Conservation (phyloP, 2,329 filamentous ascomycete species). For the Sclerotinia subarctica region DNA sequence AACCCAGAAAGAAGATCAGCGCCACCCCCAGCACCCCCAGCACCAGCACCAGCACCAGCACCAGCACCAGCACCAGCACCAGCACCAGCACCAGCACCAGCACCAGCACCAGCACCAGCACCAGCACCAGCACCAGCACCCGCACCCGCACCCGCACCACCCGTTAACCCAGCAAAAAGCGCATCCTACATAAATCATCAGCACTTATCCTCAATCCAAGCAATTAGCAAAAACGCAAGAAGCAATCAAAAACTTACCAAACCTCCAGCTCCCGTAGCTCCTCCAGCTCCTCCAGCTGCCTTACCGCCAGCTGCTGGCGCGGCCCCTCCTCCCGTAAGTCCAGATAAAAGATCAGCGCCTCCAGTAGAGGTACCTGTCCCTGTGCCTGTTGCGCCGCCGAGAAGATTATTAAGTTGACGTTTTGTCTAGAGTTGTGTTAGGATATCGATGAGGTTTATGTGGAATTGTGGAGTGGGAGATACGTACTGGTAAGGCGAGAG, state of each 20-base stretch:
- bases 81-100: neutral
- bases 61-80: neutral
- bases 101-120: neutral
- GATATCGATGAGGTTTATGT: too few species aligned
- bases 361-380: neutral
- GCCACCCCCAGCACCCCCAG: neutral
- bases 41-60: neutral
- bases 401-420: neutral
- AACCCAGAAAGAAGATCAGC: neutral
- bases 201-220: neutral
- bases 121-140: neutral
- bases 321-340: neutral
- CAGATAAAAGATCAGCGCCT: neutral
- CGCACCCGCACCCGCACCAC: neutral
- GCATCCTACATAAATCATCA: neutral
- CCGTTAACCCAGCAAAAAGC: neutral
- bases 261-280: neutral
- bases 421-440: neutral
- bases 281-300: neutral
- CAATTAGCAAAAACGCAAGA: neutral
- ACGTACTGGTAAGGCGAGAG: conserved; percentile 7
- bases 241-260: neutral
- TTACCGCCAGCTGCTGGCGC: too few species aligned
- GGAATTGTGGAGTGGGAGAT: neutral
- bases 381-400: neutral